These are phyloP conservation scores for Tagetes patula DNA, from an alignment of 129 eudicot species.

Conservation along the genomic window DNA sequence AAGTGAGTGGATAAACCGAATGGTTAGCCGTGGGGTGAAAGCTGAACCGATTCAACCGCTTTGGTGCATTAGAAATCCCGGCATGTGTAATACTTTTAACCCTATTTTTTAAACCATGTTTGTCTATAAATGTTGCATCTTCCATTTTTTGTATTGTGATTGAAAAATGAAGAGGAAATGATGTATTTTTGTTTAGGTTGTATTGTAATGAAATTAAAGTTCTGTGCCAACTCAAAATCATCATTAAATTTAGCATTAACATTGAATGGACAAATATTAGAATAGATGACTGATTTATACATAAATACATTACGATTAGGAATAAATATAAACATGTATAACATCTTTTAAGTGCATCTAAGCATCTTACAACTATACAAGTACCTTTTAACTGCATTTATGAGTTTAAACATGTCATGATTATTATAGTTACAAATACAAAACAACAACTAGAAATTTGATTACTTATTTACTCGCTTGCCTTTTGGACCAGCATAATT, in stretches of 20 bases:
- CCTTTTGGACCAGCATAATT: slow-evolving; percentile 62
- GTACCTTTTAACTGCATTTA: slow-evolving; percentile 22
- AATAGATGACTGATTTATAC: no score
- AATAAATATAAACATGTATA: not conserved
- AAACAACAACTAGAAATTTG: slow-evolving; percentile 15
- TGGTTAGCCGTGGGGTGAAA: slow-evolving; percentile 74
- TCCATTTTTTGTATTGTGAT: slow-evolving; percentile 12
- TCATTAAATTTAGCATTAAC: no score
- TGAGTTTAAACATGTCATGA: not conserved
- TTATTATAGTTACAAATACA: slow-evolving; percentile 18
- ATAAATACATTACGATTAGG: no score
- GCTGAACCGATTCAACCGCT: slow-evolving; percentile 95
- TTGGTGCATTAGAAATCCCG: slow-evolving; percentile 86
- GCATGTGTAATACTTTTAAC: slow-evolving; percentile 77
- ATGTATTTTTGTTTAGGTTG: not conserved
- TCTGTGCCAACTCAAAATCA: not conserved
- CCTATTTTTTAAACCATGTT: slow-evolving; percentile 10
- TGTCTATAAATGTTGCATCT: not conserved
- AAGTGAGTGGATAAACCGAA: slow-evolving; percentile 78
- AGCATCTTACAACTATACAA: slow-evolving; percentile 18
- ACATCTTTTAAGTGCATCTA: not conserved
- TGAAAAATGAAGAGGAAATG: not conserved
- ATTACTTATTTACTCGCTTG: slow-evolving; percentile 25
- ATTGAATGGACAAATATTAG: no score
- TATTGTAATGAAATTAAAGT: slow-evolving; percentile 12